phyloP scores from a whole-genome alignment of 805 yeast species.

The Brettanomyces sp. region DNA sequence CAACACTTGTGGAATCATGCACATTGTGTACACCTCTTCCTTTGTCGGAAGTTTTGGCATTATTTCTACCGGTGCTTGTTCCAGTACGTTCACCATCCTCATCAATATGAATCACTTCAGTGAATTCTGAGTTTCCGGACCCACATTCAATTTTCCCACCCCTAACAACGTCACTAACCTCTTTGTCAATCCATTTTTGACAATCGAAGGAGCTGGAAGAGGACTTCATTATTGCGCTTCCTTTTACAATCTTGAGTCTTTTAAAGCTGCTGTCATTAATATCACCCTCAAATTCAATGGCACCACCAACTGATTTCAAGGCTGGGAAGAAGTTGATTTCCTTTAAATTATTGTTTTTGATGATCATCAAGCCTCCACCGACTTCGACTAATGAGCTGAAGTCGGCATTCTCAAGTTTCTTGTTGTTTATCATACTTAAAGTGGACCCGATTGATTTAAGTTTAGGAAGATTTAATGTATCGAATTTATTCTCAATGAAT shows the following conservation, averaged over 20 bases:
- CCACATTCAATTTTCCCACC: slow-evolving; percentile 70
- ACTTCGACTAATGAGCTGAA: slow-evolving; percentile 48
- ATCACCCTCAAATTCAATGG: slow-evolving; percentile 60
- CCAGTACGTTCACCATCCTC: slow-evolving; percentile 36
- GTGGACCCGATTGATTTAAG: slow-evolving; percentile 60
- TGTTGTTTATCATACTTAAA: slow-evolving; percentile 52
- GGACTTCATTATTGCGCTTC: slow-evolving; percentile 57
- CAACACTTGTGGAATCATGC: not conserved
- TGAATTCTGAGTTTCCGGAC: slow-evolving; percentile 31
- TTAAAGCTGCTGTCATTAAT: slow-evolving; percentile 45
- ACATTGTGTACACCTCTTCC: not conserved
- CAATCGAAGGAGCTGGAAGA: slow-evolving; percentile 50
- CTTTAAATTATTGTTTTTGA: slow-evolving; percentile 45
- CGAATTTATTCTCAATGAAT: slow-evolving; percentile 52
- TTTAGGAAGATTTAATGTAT: slow-evolving; percentile 43
- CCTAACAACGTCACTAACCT: slow-evolving; percentile 49
- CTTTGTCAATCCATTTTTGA: slow-evolving; percentile 48
- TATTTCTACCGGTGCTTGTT: slow-evolving; percentile 21
- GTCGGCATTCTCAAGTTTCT: slow-evolving; percentile 36
- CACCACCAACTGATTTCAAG: slow-evolving; percentile 65
- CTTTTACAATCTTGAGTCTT: slow-evolving; percentile 60
- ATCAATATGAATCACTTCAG: slow-evolving; percentile 34
- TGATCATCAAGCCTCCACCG: slow-evolving; percentile 71
- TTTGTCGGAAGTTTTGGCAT: slow-evolving; percentile 2
- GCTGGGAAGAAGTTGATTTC: slow-evolving; percentile 52